Evolutionary conservation across 805 yeast species (phyloP).

Genomic region (Kodamaea laetipori): DNA sequence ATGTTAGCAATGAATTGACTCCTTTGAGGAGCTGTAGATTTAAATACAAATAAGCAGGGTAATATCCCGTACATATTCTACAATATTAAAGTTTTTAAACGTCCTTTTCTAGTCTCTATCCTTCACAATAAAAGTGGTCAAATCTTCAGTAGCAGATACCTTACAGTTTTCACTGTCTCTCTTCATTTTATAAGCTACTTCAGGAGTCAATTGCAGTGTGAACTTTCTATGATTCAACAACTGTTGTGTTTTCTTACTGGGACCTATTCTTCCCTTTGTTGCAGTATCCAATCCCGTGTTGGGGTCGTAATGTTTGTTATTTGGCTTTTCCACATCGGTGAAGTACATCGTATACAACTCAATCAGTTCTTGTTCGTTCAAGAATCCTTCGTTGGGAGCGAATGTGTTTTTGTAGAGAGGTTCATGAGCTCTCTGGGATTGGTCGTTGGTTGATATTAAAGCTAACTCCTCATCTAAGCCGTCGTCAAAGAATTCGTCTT

Average conservation of each 20-base stretch:
- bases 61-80: too few relatives aligned
- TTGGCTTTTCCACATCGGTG: constrained; percentile 11
- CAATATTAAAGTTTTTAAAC: too few relatives aligned
- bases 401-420: constrained; percentile 23
- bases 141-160: constrained; percentile 6
- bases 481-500: constrained; percentile 22
- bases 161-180: constrained; percentile 8
- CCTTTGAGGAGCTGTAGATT: too few relatives aligned
- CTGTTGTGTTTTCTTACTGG: constrained; percentile 17
- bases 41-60: too few relatives aligned
- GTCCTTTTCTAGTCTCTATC: too few relatives aligned
- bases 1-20: too few relatives aligned
- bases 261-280: constrained; percentile 16
- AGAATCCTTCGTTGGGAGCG: constrained; percentile 38
- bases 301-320: constrained; percentile 14
- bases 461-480: constrained; percentile 28
- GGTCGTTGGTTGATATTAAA: constrained; percentile 12
- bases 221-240: constrained; percentile 7
- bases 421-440: constrained; percentile 1
- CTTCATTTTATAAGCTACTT: constrained; percentile 5
- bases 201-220: constrained; percentile 10
- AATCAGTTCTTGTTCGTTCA: constrained; percentile 37
- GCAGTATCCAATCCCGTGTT: constrained; percentile 10
- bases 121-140: constrained; percentile 1
- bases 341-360: constrained; percentile 46